phyloP scores from a whole-genome alignment of 2,329 filamentous ascomycete genomes.

The Exutisphaerella laricina region DNA sequence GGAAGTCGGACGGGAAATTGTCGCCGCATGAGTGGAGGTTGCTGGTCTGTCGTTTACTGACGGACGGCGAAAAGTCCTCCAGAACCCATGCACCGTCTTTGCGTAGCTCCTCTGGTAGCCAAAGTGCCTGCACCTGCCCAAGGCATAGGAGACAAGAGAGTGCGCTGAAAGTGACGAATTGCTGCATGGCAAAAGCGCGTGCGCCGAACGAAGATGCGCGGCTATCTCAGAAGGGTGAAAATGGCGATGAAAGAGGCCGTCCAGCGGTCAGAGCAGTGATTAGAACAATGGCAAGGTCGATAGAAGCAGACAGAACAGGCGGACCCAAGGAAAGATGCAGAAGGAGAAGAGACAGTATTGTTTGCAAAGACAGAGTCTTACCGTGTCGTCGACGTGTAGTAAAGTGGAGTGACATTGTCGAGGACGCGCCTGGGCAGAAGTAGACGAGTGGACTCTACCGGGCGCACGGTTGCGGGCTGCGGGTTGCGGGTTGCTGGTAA shows the following conservation, averaged over 20 bases:
- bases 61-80: constrained; percentile 18
- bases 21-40: constrained; percentile 49
- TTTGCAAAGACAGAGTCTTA: constrained; percentile 17
- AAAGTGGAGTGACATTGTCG: constrained; percentile 14
- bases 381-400: constrained; percentile 13
- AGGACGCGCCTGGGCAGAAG: constrained; percentile 11
- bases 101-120: constrained; percentile 22
- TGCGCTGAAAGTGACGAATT: constrained; percentile 26
- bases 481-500: no score
- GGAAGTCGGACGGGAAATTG: constrained; percentile 59
- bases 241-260: constrained; percentile 8
- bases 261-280: constrained; percentile 9
- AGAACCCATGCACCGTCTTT: constrained; percentile 14
- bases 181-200: constrained; percentile 14
- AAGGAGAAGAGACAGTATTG: constrained; percentile 6
- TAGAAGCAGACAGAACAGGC: constrained; percentile 12
- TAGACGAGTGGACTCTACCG: constrained; percentile 9
- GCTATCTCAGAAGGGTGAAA: constrained; percentile 13
- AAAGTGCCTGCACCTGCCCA: constrained; percentile 22
- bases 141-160: constrained; percentile 18
- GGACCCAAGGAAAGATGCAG: constrained; percentile 10
- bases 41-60: constrained; percentile 27
- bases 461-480: neutral
- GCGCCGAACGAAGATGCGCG: constrained; percentile 11
- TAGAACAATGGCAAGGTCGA: constrained; percentile 10